Base-by-base conservation (phyloP, 2,329 filamentous ascomycete species). In the Coniochaeta sp. region DNA sequence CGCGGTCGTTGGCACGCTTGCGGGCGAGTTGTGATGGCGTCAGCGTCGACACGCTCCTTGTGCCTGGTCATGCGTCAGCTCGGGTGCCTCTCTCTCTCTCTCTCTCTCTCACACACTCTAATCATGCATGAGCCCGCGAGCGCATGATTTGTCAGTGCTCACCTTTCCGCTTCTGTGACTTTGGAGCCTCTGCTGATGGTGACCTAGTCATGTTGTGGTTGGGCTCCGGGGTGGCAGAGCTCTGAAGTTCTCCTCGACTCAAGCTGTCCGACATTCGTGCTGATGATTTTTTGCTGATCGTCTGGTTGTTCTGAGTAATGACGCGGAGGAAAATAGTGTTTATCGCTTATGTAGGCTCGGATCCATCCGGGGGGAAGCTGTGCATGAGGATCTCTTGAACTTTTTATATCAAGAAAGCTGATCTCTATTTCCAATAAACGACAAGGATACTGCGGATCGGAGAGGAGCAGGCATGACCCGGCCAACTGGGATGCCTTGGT, bases 1-100 rank as follows among this genome's bases (percentile, higher is more conserved):
- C 89, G 55, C 91, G 82, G 67, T 96, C 91, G 72, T 96, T 96
- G 62, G 89, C 89, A 57, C 91, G 80, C 74, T 96, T 96, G 68
- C 91, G 87, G 27, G 87, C 89, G 53, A 96, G 80, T 70, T 96
- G 91, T 55, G 91, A 87, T 6, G 90, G 87, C 10, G 89, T 95
- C 64, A 96, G 77, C 62, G 88, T 92, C 57, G 90, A 89, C 52
- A 95, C 91, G 57, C 88, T 91, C 58, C 90, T 82, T 53, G 86
- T 80, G 47, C 79, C 79, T 77, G 48, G n/a, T 49, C 28, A 18
- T 50, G 32, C 28, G 32, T 31, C 10, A 49, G 47, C 27, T 8
- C n/a, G n/a, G n/a, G n/a, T n/a, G n/a, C n/a, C n/a, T n/a, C n/a
- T n/a, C n/a, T n/a, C n/a, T n/a, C n/a, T n/a, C n/a, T n/a, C n/a